Conservation (phyloP, 1,284 basidiomycete species). For the Pterula multifida region DNA sequence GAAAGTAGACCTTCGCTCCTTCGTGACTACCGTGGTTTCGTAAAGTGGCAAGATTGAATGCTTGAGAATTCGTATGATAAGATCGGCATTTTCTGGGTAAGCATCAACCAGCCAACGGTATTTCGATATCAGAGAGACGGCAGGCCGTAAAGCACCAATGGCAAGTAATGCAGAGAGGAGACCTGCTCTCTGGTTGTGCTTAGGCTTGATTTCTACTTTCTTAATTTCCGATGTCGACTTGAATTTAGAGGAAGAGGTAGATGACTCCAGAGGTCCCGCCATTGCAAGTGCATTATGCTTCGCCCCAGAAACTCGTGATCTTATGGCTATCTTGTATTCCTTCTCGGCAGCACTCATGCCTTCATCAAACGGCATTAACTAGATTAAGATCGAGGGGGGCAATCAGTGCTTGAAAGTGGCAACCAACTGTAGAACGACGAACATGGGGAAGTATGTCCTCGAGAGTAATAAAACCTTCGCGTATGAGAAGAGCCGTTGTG, state of each 20-base stretch:
- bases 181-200: conserved; percentile 73
- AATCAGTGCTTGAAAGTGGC: conserved; percentile 5
- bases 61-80: conserved; percentile 67
- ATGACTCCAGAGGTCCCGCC: conserved; percentile 78
- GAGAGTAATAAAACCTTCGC: conserved; percentile 76
- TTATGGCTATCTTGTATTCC: conserved; percentile 58
- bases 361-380: conserved; percentile 69
- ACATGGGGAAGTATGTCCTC: conserved; percentile 85
- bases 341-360: conserved; percentile 61
- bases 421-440: conserved; percentile 13
- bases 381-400: conserved; percentile 8
- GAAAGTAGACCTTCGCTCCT: conserved; percentile 49
- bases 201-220: conserved; percentile 37
- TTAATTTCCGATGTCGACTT: conserved; percentile 28
- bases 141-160: conserved; percentile 73
- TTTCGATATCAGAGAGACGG: conserved; percentile 68
- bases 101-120: conserved; percentile 83
- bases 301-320: conserved; percentile 52
- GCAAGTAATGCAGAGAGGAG: conserved; percentile 76
- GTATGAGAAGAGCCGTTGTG: conserved; percentile 79
- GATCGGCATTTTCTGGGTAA: conserved; percentile 74
- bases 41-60: conserved; percentile 62
- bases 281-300: conserved; percentile 77
- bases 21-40: conserved; percentile 34
- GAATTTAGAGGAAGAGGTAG: conserved; percentile 22